phyloP scores from a whole-genome alignment of 129 eudicot species.

The Tagetes patula region DNA sequence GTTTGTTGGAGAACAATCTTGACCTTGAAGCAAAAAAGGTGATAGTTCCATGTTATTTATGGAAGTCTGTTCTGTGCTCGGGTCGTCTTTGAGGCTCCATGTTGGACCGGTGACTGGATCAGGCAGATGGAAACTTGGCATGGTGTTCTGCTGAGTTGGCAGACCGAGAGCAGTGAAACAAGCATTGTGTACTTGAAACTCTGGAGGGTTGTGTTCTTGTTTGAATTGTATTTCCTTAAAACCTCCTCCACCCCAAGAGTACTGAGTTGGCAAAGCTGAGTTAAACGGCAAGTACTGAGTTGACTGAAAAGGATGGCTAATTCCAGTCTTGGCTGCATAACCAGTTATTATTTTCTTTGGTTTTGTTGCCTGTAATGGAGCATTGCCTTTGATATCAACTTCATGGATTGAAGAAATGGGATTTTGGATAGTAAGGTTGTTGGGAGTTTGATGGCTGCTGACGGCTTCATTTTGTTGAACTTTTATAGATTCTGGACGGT shows the following conservation, averaged over 20 bases:
- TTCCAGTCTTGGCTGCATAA: constrained; percentile 47
- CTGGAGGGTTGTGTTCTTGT: constrained; percentile 45
- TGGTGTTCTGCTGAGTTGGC: constrained; percentile 30
- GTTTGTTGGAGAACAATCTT: constrained; percentile 38
- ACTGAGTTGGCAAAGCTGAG: constrained; percentile 41
- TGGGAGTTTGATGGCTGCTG: constrained; percentile 33
- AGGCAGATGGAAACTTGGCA: constrained; percentile 37
- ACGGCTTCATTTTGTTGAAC: constrained; percentile 39
- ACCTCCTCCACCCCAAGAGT: constrained; percentile 45
- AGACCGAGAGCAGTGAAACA: constrained; percentile 37
- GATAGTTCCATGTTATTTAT: constrained; percentile 41
- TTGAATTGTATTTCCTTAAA: constrained; percentile 44
- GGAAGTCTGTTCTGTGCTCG: constrained; percentile 30
- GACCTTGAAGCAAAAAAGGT: constrained; percentile 48
- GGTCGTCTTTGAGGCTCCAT: constrained; percentile 44
- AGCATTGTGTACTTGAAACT: constrained; percentile 35
- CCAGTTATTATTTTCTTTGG: constrained; percentile 38
- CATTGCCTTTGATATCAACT: constrained; percentile 32
- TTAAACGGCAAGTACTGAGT: constrained; percentile 38
- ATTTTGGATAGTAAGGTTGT: constrained; percentile 36
- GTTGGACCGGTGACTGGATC: constrained; percentile 41
- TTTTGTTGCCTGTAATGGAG: constrained; percentile 40
- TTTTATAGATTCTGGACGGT: constrained; percentile 36
- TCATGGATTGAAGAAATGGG: constrained; percentile 36
- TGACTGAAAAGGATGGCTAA: constrained; percentile 38